Evolutionary conservation across 1,284 basidiomycete genomes (phyloP), one percentile per base, ranked within the genome.

Genomic region (Macrocystidia cucumis): DNA sequence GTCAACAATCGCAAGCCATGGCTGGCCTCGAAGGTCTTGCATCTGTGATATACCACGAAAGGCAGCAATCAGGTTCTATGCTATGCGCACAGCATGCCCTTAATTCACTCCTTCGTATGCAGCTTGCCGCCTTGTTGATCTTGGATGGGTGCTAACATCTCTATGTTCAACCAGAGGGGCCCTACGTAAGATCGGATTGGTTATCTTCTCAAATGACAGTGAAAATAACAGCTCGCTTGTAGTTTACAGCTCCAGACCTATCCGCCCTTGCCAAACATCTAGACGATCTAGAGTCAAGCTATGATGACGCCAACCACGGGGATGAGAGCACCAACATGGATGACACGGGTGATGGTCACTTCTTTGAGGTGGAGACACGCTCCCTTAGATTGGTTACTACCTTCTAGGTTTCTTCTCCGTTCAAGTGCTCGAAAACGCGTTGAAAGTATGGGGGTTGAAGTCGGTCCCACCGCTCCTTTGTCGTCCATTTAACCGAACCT

Each of bases 241-340:
- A 89, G 84, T 93, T 91, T 55, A 78, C 81, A 11, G 78, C 90
- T 1, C 76, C 88, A 17, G 90, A 93, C 66, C 74, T 97, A 1
- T 89, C 90, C 2, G 73, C 78, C 40, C 78, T 95, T 44, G 92
- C 88, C 1, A 65, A 65, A 30, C 65, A 69, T 49, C 63, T 86
- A 13, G 85, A 90, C 52, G 50, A 52, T 5, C 60, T 85, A 7
- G 83, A 84, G 49, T 69, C 70, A 48, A 67, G 66, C 40, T 72
- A 78, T 39, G 60, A 74, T 38, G 63, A 71, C 26, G 62, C 60
- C 32, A 65, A 62, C 40, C 49, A 53, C 2, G 62, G 55, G 1
- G 54, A 52, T 54, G 59, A 59, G 3, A 87, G 75, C 52, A 74
- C 72, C 34, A 93, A 95, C 54, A 90, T 91, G 82, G 90, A 92